Evolutionary conservation across 2,329 filamentous ascomycete species (phyloP), one percentile per base, ranked within the genome.

Genomic region (Teratosphaeria destructans): DNA sequence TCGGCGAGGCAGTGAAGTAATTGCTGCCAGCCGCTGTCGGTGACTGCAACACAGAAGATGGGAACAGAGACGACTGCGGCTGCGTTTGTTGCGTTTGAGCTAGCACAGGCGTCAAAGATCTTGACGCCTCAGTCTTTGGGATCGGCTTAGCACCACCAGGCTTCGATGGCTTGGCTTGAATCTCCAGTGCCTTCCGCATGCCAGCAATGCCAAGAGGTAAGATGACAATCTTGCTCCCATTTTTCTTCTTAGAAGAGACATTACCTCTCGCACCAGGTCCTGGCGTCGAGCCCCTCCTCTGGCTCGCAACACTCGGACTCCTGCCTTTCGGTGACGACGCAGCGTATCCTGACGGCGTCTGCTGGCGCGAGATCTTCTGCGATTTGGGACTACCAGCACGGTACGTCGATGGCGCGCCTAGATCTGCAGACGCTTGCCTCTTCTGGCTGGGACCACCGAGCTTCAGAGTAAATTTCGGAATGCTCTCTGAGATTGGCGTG

Each of bases 331-430:
- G 60, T 49, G 58, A 52, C 32, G 52, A 58, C 11, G 23, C 47
- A 34, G 55, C 59, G 8, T 26, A 34, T 23, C 47, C 39, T 19
- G 29, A 61, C 11, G 63, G 60, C 14, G 63, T 60, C 26, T 60
- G 59, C 27, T 57, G 52, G 23, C 53, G 57, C 37, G 64, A 58
- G 11, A 63, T 55, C 57, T 67, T 67, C 53, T 43, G 62, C 37
- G 62, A 59, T 54, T 68, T 69, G n/a, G 67, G 67, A 61, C 66
- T 68, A 37, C 57, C 61, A 39, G 66, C 65, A 49, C 66, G 47
- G 55, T 54, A 52, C 47, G 37, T 49, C 7, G 58, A 52, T 19
- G 43, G 43, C 16, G n/a, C 43, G 19, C n/a, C 19, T 14, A 53
- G 27, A 23, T 64, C 61, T 6, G 61, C 54, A 52, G 63, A 66